Base-by-base conservation (phyloP, 192 early-diverging fungal genomes). In the Backusella tuberculispora region DNA sequence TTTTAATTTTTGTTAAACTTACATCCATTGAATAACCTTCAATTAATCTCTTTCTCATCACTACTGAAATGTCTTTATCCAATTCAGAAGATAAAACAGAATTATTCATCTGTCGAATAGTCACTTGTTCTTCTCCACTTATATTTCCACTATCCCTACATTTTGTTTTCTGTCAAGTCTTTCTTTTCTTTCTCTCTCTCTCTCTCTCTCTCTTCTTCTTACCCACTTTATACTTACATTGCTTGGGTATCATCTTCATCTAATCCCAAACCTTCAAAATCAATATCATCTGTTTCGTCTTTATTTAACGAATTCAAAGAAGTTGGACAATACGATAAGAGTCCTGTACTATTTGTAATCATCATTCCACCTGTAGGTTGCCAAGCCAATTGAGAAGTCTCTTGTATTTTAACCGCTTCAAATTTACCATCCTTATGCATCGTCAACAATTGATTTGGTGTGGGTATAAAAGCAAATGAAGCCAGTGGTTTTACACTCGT, bases 21-120 rank as follows among this genome's bases (percentile, higher is more conserved):
- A 92, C 94, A 72, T 93, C 85, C 84, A 94, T 87, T 9, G 87
- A 90, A 81, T 99, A 99, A 8, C 95, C 94, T 8, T 80, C 80
- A 65, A 81, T 71, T 2, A 91, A 95, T 60, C 94, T 88, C 69
- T 87, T 85, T 37, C 91, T 85, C 92, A 99, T 99, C 8, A 86
- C 80, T 7, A 91, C 88, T 3, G 94, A 90, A 50, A 98, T 90
- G 79, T 99, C 97, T 19, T 77, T 72, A 38, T 53, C 66, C 63
- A 75, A 69, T 19, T 72, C 69, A 5, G 48, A 37, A 19, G 46
- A 44, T 42, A 75, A 60, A 60, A 60, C 53, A 19, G 26, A 26
- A 60, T 60, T 60, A 26, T 60, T 60, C 53, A 60, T 26, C 21
- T 60, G 53, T 60, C 53, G 53, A 26, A 60, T 60, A n/a, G 10